Conservation (phyloP, 305 asterid species). For the Rubia balearica region DNA sequence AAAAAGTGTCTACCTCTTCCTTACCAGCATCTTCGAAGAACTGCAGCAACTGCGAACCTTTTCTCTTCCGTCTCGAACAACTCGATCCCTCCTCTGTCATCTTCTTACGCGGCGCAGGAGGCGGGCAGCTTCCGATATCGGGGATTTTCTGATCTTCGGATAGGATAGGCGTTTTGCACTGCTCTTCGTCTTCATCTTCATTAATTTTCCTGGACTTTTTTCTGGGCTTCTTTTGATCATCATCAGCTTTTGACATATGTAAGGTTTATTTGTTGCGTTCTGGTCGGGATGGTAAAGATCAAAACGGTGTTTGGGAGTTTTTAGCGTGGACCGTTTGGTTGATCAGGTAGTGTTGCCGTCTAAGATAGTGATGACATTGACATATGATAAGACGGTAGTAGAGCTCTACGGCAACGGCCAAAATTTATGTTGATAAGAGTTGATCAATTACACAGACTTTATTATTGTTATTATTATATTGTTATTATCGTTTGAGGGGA, state of each 20-base stretch:
- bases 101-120: neutral
- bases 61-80: neutral
- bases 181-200: neutral
- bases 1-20: conserved; percentile 2
- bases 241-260: conserved; percentile 2
- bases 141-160: conserved; percentile 1
- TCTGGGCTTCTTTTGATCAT: conserved; percentile 2
- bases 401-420: neutral
- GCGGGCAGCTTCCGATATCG: conserved; percentile 1
- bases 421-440: neutral
- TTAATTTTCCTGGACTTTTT: neutral
- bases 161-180: conserved; percentile 1
- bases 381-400: neutral
- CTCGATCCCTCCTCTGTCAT: neutral
- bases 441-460: neutral
- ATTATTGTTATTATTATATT: neutral
- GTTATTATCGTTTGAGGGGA: neutral
- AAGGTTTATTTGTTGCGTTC: neutral
- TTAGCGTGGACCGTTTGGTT: neutral
- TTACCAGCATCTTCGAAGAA: neutral
- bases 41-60: neutral
- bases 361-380: conserved; percentile 2
- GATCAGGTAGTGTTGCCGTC: neutral
- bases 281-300: neutral
- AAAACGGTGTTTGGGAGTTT: neutral